Evolutionary conservation across 352 stramenopile species (phyloP), one percentile per base, ranked within the genome.

Genomic region (Phytophthora pisi): DNA sequence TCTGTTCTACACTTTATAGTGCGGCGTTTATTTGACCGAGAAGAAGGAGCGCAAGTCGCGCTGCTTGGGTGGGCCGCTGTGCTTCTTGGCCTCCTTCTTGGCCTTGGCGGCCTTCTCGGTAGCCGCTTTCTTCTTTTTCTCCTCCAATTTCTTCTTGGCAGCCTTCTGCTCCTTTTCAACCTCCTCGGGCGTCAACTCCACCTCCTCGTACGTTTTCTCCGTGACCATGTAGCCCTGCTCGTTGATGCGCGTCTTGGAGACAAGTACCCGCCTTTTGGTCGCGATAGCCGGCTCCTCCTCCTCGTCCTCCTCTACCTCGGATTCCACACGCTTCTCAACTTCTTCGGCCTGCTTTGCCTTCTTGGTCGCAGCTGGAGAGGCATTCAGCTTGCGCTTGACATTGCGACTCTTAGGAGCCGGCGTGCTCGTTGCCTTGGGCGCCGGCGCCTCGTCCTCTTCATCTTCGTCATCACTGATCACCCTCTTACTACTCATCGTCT

Each of bases 211-310:
- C 40, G 70, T 74, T 50, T 89, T 89, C 68, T 95, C 87, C 28
- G 85, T 95, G 28, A 92, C 83, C 87, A 95, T 95, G 76, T 95
- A 95, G 24, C 87, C 87, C 51, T 91, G 66, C 26, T 92, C 82
- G 50, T 89, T 92, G 64, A 95, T 91, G 53, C 78, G 75, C 42
- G 85, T 92, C 69, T 91, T 95, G 36, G 68, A 82, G 36, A 92
- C 76, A 15, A 87, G 60, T 49, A 89, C 65, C 9, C 76, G 72
- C n/a, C 83, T 75, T 60, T 84, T 92, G 6, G 72, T 85, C 5
- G 63, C 36, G 30, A 89, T 52, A 16, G 57, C 64, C 26, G 55
- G 67, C 40, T 72, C 64, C 31, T 70, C 56, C 16, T 72, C 56
- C 20, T 86, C 20, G 20, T 75, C 4, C 55, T 61, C 31, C 71